Conservation (phyloP, 345 rosid genomes). For the Bruguiera gymnorhiza region DNA sequence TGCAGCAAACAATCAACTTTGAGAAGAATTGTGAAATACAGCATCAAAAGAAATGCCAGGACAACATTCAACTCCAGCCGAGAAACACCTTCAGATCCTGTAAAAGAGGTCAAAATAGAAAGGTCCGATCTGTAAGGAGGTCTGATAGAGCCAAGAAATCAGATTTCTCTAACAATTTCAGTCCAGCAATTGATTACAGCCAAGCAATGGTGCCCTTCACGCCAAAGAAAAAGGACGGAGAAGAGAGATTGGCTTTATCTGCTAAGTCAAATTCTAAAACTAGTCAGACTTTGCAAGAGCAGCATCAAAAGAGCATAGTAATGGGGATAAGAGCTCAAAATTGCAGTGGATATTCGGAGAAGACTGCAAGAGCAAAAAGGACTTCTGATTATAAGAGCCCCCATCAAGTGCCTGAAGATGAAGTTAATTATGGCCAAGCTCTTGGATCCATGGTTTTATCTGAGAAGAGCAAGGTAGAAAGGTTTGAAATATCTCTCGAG, state of each 20-base stretch:
- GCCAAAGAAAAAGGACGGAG: conserved; percentile 18
- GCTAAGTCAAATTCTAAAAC: conserved; percentile 19
- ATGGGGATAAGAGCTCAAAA: conserved; percentile 40
- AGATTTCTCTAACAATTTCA: conserved; percentile 11
- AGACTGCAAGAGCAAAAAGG: conserved; percentile 25
- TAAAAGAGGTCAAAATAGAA: conserved; percentile 11
- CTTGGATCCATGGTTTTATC: conserved; percentile 14
- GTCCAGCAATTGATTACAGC: conserved; percentile 18
- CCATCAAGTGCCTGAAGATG: conserved; percentile 14
- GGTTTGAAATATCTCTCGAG: conserved; percentile 17
- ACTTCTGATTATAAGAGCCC: conserved; percentile 9
- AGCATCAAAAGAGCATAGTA: conserved; percentile 38
- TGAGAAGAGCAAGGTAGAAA: conserved; percentile 22
- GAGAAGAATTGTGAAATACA: conserved; percentile 8
- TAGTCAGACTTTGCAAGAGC: conserved; percentile 20
- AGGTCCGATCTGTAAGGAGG: conserved; percentile 13
- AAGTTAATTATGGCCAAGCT: conserved; percentile 18
- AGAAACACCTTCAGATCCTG: conserved; percentile 10
- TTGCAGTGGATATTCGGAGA: conserved; percentile 21
- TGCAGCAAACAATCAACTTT: conserved; percentile 20
- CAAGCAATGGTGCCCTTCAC: conserved; percentile 20
- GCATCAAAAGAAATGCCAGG: conserved; percentile 12
- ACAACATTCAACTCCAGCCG: conserved; percentile 13
- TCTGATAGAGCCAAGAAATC: conserved; percentile 13
- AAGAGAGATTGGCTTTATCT: conserved; percentile 19